These are phyloP conservation scores for Paracorniculantispora psalliotae DNA, from an alignment of 2,329 filamentous ascomycete genomes.

Conservation along the genomic window DNA sequence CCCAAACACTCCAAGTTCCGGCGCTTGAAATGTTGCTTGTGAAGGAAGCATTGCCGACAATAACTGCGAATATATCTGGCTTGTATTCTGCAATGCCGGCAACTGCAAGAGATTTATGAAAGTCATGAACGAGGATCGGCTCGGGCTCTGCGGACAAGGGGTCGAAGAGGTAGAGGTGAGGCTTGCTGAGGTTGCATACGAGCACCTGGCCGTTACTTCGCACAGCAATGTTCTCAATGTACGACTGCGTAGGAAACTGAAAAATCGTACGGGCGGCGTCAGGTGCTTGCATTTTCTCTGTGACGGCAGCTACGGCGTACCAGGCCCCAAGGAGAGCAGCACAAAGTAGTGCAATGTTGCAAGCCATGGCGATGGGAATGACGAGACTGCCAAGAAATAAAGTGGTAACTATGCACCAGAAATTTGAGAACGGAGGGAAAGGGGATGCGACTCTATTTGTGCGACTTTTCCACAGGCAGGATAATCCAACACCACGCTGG, in stretches of 20 bases:
- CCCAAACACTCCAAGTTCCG: constrained; percentile 21
- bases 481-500: too few species aligned
- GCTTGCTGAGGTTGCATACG: constrained; percentile 24
- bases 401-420: too few species aligned
- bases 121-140: constrained; percentile 25
- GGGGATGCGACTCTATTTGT: too few species aligned
- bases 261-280: neutral
- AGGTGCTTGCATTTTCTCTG: too few species aligned
- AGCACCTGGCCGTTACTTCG: constrained; percentile 33
- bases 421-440: too few species aligned
- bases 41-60: constrained; percentile 21
- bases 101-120: constrained; percentile 22
- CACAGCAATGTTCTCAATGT: constrained; percentile 32
- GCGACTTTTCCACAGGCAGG: too few species aligned
- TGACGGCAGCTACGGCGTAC: too few species aligned
- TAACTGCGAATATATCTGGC: constrained; percentile 29
- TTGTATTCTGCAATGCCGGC: constrained; percentile 32
- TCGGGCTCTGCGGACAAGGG: constrained; percentile 19
- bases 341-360: too few species aligned
- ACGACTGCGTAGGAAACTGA: constrained; percentile 11
- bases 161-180: constrained; percentile 30
- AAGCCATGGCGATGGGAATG: too few species aligned
- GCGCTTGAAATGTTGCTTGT: constrained; percentile 13
- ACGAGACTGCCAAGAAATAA: too few species aligned
- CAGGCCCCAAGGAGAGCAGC: too few species aligned